Base-by-base conservation (phyloP, 768 basidiomycete genomes). In the Termitomyces sp. region DNA sequence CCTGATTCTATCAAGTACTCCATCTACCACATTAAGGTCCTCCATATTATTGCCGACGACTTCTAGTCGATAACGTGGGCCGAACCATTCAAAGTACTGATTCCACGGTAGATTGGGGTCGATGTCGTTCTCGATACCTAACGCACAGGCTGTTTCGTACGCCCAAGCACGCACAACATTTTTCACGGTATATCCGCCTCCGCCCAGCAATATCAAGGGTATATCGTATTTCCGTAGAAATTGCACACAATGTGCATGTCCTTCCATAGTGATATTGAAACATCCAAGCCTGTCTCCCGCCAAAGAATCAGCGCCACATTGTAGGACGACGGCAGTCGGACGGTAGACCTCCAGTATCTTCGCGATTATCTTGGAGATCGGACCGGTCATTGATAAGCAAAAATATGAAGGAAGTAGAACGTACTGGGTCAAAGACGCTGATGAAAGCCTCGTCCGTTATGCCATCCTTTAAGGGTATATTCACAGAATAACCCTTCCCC, bases 71-170 rank as follows among this genome's bases (percentile, higher is more conserved):
- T 95, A 99, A 60, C 94, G 77, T 16, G 96, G 96, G 0, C 95
- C 97, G 69, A 95, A 98, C 87, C 94, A 99, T 70, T 98, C 96
- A 68, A 98, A 92, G 70, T 94, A 96, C 63, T 87, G 83, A 70
- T 87, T 91, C 84, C 86, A 93, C 1, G 90, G 91, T 57, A 94
- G 72, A 63, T 90, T 88, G 20, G 81, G 79, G 67, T 92, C 87
- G 54, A 91, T 86, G 13, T 81, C 81, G 42, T 90, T 76, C 66
- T 94, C 88, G 46, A 90, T 81, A 2, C 92, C 95, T n/a, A 94
- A 81, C 22, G 93, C 92, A 65, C 95, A 90, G 1, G 94, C 96
- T 0, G 97, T 99, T 72, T 99, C 96, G 75, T 92, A 96, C 31
- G 94, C 87, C 96, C 96, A 99, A 36, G 88, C 85, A 46, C 93